A percentile compares a stretch with the other conserved stretches of the same genome.
phyloP scores from a whole-genome alignment of 2,329 filamentous ascomycete genomes.

The Paecilomyces variotii region DNA sequence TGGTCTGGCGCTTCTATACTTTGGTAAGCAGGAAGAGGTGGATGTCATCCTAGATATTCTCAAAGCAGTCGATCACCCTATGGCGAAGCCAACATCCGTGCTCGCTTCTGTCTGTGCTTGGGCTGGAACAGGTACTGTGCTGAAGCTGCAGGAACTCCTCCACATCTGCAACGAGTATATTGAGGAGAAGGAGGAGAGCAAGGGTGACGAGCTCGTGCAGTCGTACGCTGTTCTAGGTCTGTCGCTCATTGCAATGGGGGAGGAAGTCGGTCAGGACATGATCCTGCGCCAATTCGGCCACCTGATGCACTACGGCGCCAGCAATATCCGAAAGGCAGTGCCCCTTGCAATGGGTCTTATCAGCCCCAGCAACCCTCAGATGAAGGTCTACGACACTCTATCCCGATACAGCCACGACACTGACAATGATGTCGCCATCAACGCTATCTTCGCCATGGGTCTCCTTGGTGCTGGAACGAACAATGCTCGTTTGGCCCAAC shows the following conservation, averaged over 20 bases:
- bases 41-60: slow-evolving; percentile 94
- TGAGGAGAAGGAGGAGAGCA: slow-evolving; percentile 89
- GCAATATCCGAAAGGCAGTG: slow-evolving; percentile 93
- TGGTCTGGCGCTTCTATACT: slow-evolving; percentile 87
- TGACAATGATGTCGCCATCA: slow-evolving; percentile 95
- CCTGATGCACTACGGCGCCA: slow-evolving; percentile 97
- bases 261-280: slow-evolving; percentile 98
- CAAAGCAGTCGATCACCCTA: slow-evolving; percentile 93
- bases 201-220: slow-evolving; percentile 89
- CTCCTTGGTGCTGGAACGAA: slow-evolving; percentile 94
- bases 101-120: slow-evolving; percentile 95
- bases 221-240: slow-evolving; percentile 93
- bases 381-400: slow-evolving; percentile 98
- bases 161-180: slow-evolving; percentile 98
- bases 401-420: slow-evolving; percentile 98
- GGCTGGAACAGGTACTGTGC: slow-evolving; percentile 91
- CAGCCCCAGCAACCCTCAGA: slow-evolving; percentile 96
- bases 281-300: slow-evolving; percentile 94
- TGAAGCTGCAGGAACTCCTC: slow-evolving; percentile 94
- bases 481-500: slow-evolving; percentile 90
- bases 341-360: slow-evolving; percentile 94
- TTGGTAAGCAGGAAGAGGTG: slow-evolving; percentile 96
- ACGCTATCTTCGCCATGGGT: slow-evolving; percentile 98
- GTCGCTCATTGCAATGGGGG: slow-evolving; percentile 92
- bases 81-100: slow-evolving; percentile 91